Evolutionary conservation across 768 basidiomycete genomes (phyloP).

Genomic region (Serendipita sp.): DNA sequence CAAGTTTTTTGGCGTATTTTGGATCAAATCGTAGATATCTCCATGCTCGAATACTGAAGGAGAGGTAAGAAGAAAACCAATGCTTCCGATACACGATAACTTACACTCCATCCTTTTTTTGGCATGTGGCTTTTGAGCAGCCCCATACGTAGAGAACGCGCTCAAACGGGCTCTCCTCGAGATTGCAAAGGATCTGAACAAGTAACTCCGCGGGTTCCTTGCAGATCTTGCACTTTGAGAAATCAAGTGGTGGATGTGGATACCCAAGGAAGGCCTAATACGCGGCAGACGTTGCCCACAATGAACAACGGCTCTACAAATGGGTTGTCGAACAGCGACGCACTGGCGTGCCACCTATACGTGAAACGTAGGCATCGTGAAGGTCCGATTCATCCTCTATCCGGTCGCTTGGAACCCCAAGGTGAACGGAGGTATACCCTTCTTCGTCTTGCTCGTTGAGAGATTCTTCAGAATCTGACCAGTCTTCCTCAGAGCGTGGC

Average conservation of each 20-base stretch:
- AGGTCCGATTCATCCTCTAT: conserved; percentile 44
- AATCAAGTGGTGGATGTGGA: conserved; percentile 42
- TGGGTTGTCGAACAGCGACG: conserved; percentile 31
- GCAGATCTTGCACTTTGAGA: conserved; percentile 60
- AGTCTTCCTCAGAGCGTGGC: conserved; percentile 36
- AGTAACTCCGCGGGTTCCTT: conserved; percentile 62
- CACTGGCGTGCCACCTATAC: conserved; percentile 84
- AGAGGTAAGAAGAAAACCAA: background rate
- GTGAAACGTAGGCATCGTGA: conserved; percentile 67
- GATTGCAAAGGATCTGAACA: conserved; percentile 80
- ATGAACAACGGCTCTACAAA: conserved; percentile 26
- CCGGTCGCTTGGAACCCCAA: conserved; percentile 68
- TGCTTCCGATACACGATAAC: conserved; percentile 16
- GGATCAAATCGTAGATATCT: conserved; percentile 58
- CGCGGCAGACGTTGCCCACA: conserved; percentile 27
- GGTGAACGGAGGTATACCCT: conserved; percentile 42
- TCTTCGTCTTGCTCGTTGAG: conserved; percentile 36
- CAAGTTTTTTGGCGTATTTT: conserved; percentile 58
- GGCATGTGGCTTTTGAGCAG: conserved; percentile 54
- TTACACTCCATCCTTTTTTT: conserved; percentile 64
- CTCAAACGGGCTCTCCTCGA: conserved; percentile 73
- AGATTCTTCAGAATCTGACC: conserved; percentile 60
- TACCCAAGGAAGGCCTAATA: conserved; percentile 57
- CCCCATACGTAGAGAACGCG: conserved; percentile 77
- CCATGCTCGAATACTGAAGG: conserved; percentile 61